Conservation (phyloP, 768 basidiomycete genomes). For the Paxillus involutus region DNA sequence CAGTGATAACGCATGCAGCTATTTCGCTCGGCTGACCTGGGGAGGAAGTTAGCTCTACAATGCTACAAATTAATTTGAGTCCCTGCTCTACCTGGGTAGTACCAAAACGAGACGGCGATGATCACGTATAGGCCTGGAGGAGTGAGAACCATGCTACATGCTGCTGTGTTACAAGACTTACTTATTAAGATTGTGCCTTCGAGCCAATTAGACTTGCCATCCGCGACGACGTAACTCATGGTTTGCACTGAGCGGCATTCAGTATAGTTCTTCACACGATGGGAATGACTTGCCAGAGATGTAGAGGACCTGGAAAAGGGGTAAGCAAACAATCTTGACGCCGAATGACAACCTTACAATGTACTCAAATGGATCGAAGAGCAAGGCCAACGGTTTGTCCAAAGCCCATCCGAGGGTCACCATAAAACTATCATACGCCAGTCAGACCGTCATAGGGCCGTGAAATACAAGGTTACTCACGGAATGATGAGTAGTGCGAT, state of each 20-base stretch:
- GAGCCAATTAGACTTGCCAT: conserved; percentile 84
- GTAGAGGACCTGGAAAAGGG: conserved; percentile 31
- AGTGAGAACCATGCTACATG: conserved; percentile 1
- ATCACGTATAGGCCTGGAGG: conserved; percentile 64
- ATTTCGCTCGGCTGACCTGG: conserved; percentile 26
- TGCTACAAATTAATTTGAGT: background rate
- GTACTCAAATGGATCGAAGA: conserved; percentile 90
- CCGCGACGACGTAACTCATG: conserved; percentile 78
- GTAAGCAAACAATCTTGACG: conserved; percentile 7
- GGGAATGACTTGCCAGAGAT: conserved; percentile 36
- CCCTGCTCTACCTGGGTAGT: conserved; percentile 38
- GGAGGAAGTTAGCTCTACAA: background rate
- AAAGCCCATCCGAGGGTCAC: conserved; percentile 79
- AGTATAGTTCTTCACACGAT: conserved; percentile 28
- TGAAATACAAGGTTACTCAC: conserved; percentile 36
- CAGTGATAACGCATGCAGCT: conserved; percentile 10
- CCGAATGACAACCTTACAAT: conserved; percentile 42
- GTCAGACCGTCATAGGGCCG: background rate
- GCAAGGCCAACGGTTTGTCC: conserved; percentile 73
- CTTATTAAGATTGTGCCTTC: conserved; percentile 76
- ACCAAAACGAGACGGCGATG: conserved; percentile 70
- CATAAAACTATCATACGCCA: conserved; percentile 52
- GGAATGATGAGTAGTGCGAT: conserved; percentile 85
- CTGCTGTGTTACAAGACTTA: conserved; percentile 30
- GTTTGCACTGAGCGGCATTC: conserved; percentile 58